Evolutionary conservation across 176 grass and related monocot genomes (phyloP).

Genomic region (Saccharum spontaneum): DNA sequence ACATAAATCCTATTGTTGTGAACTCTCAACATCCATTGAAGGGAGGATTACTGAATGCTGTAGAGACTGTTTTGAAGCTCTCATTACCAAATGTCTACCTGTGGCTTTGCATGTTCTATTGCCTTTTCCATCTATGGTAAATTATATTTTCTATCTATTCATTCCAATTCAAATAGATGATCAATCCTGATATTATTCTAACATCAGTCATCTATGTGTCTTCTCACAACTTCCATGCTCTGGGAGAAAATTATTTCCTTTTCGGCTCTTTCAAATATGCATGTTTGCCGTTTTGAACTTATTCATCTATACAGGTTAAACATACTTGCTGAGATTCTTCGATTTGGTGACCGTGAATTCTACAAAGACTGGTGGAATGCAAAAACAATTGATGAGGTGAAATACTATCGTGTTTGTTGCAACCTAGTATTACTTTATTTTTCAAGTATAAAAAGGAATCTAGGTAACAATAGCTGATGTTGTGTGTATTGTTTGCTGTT

Average conservation of each 20-base stretch:
- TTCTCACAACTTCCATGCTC: background rate
- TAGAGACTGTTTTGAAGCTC: constrained; percentile 90
- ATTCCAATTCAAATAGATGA: constrained; percentile 16
- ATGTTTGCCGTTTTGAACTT: constrained; percentile 20
- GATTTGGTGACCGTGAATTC: constrained; percentile 97
- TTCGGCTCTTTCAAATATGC: background rate
- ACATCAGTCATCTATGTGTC: background rate
- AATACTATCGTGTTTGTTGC: background rate
- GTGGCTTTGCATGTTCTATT: constrained; percentile 99
- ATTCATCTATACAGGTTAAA: constrained; percentile 63
- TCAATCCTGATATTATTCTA: background rate
- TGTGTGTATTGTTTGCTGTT: constrained; percentile 35
- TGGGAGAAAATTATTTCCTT: background rate
- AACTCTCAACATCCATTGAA: constrained; percentile 97
- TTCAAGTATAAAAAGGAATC: background rate
- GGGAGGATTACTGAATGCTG: constrained; percentile 70
- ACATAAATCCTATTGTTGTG: constrained; percentile 95
- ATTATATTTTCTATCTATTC: constrained; percentile 19
- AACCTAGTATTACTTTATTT: background rate
- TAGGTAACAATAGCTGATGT: constrained; percentile 30
- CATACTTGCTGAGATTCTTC: constrained; percentile 96
- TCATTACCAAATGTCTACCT: constrained; percentile 95
- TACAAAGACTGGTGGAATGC: constrained; percentile 99
- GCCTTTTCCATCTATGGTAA: constrained; percentile 97
- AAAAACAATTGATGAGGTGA: constrained; percentile 97